Evolutionary conservation across 2,329 filamentous ascomycete species (phyloP).

Genomic region (Lachnum nothofagi): DNA sequence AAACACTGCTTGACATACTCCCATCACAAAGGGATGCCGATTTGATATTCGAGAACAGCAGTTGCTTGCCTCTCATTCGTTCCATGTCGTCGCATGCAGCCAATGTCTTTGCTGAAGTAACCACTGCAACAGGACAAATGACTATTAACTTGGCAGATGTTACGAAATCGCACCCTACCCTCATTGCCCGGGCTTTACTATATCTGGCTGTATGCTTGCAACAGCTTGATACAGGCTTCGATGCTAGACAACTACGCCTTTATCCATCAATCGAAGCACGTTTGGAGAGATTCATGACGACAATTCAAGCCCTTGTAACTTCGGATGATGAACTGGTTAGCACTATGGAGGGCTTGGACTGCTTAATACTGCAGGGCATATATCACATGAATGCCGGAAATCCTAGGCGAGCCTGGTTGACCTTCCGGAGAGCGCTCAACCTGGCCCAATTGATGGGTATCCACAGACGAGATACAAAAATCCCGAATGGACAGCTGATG

Average conservation of each 20-base stretch:
- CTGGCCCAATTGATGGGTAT: slow-evolving; percentile 35
- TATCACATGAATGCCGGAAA: slow-evolving; percentile 45
- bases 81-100: slow-evolving; percentile 14
- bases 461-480: slow-evolving; percentile 2
- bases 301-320: slow-evolving; percentile 21
- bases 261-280: slow-evolving; percentile 20
- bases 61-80: slow-evolving; percentile 27
- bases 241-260: slow-evolving; percentile 20
- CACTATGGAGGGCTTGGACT: slow-evolving; percentile 48
- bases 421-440: slow-evolving; percentile 43
- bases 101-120: slow-evolving; percentile 1
- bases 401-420: slow-evolving; percentile 46
- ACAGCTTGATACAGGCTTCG: slow-evolving; percentile 25
- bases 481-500: slow-evolving; percentile 5
- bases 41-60: slow-evolving; percentile 20
- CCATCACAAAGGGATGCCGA: slow-evolving; percentile 28
- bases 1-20: slow-evolving; percentile 27
- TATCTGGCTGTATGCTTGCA: slow-evolving; percentile 29
- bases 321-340: slow-evolving; percentile 35
- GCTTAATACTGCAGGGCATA: slow-evolving; percentile 45
- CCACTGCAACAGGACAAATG: slow-evolving; percentile 1
- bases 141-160: slow-evolving; percentile 24
- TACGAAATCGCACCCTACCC: slow-evolving; percentile 22
- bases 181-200: slow-evolving; percentile 27
- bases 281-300: slow-evolving; percentile 26